These are phyloP conservation scores for Lotus japonicus DNA, from an alignment of 306 rosid species.

Conservation along the genomic window DNA sequence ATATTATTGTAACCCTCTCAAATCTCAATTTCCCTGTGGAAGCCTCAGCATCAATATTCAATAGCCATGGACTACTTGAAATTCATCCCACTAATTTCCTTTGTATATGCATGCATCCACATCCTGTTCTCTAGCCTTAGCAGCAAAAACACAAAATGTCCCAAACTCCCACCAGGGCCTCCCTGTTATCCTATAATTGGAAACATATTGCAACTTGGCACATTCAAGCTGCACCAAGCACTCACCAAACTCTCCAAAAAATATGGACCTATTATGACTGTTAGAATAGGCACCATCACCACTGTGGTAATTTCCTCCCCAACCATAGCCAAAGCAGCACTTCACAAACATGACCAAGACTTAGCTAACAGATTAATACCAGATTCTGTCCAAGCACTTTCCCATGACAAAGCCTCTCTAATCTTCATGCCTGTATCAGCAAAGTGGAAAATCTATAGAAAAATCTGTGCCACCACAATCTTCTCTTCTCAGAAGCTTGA, in stretches of 20 bases:
- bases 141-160: neutral
- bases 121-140: neutral
- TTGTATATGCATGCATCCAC: neutral
- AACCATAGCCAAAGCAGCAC: slow-evolving; percentile 11
- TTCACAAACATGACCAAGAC: slow-evolving; percentile 19
- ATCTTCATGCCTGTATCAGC: neutral
- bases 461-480: slow-evolving; percentile 13
- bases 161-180: slow-evolving; percentile 48
- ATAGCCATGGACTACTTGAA: slow-evolving; percentile 2
- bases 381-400: neutral
- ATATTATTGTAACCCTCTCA: neutral
- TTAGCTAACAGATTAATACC: slow-evolving; percentile 5
- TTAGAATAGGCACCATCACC: slow-evolving; percentile 16
- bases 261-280: slow-evolving; percentile 16
- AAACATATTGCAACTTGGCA: slow-evolving; percentile 36
- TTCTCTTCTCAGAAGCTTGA: slow-evolving; percentile 16
- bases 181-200: slow-evolving; percentile 38
- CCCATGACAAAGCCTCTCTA: slow-evolving; percentile 12
- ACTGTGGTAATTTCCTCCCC: slow-evolving; percentile 30
- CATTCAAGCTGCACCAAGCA: slow-evolving; percentile 34
- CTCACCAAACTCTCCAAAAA: slow-evolving; percentile 8
- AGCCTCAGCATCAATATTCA: neutral
- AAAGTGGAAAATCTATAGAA: slow-evolving; percentile 18
- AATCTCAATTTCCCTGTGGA: neutral
- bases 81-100: neutral